Percentiles rank a stretch among this genome's conserved stretches.
Evolutionary conservation across 2,329 filamentous ascomycete species (phyloP).

Genomic region (Cladosporium sp.): DNA sequence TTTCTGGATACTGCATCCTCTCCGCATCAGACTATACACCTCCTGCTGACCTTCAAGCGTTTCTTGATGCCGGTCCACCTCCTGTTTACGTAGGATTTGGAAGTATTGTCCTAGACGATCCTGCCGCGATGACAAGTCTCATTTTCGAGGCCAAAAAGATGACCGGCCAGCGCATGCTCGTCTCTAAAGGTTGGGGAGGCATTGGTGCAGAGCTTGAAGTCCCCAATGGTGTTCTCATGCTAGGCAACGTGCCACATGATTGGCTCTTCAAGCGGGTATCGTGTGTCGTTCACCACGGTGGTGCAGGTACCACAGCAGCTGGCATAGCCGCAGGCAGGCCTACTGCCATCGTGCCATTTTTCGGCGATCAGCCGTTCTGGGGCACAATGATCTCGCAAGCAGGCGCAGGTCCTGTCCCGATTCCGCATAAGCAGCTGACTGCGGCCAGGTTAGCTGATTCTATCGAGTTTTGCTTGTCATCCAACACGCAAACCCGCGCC

Average conservation of each 20-base stretch:
- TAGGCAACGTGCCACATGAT: conserved; percentile 50
- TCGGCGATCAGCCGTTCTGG: conserved; percentile 52
- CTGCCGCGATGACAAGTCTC: conserved; percentile 58
- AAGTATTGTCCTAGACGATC: conserved; percentile 71
- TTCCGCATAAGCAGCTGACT: conserved; percentile 65
- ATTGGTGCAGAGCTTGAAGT: conserved; percentile 30
- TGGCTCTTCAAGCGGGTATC: conserved; percentile 51
- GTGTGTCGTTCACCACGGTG: conserved; percentile 51
- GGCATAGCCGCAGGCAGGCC: conserved; percentile 45
- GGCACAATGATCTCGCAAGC: conserved; percentile 39
- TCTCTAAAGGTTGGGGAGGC: conserved; percentile 48
- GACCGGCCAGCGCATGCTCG: conserved; percentile 42
- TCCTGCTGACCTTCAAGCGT: conserved; percentile 55
- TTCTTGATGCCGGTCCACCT: conserved; percentile 59
- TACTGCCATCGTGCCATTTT: conserved; percentile 50
- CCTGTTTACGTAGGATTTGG: conserved; percentile 77
- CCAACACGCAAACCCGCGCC: conserved; percentile 30
- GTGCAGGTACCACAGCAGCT: conserved; percentile 51
- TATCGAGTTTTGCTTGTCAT: conserved; percentile 36
- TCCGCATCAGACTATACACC: conserved; percentile 58
- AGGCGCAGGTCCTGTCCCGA: conserved; percentile 59
- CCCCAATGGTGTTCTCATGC: conserved; percentile 35
- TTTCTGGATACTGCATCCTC: conserved; percentile 70
- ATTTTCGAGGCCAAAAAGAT: conserved; percentile 63
- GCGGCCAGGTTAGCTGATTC: conserved; percentile 36